These are phyloP conservation scores for Cryptococcus sp. DNA, from an alignment of 1,284 basidiomycete genomes.

Conservation along the genomic window DNA sequence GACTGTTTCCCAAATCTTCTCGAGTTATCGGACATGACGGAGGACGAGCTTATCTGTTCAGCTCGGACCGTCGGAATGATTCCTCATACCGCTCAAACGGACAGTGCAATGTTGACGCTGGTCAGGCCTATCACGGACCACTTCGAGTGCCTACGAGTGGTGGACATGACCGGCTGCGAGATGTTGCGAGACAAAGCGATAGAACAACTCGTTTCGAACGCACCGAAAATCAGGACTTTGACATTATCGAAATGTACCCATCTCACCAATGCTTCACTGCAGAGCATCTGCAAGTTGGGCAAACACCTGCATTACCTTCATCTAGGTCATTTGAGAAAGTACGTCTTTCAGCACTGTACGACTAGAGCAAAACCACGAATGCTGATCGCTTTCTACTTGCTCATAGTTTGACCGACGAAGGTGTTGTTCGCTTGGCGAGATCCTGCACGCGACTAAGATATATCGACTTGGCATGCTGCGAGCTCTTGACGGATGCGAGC, in stretches of 20 bases:
- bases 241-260: slow-evolving; percentile 86
- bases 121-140: slow-evolving; percentile 26
- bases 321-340: slow-evolving; percentile 79
- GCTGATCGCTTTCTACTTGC: neutral
- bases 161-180: slow-evolving; percentile 84
- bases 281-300: slow-evolving; percentile 82
- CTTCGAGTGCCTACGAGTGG: slow-evolving; percentile 80
- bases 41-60: slow-evolving; percentile 12
- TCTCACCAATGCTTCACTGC: slow-evolving; percentile 82
- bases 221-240: slow-evolving; percentile 87
- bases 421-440: slow-evolving; percentile 78
- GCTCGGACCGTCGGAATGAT: slow-evolving; percentile 5
- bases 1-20: slow-evolving; percentile 77
- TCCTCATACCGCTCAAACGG: neutral
- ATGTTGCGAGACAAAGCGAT: slow-evolving; percentile 84
- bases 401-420: slow-evolving; percentile 73
- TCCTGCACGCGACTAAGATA: slow-evolving; percentile 92
- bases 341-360: slow-evolving; percentile 25
- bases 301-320: slow-evolving; percentile 94
- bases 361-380: neutral
- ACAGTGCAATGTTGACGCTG: slow-evolving; percentile 12
- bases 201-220: slow-evolving; percentile 83
- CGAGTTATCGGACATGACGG: slow-evolving; percentile 42
- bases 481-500: slow-evolving; percentile 85
- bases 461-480: slow-evolving; percentile 94